Percentiles rank a stretch among this genome's conserved stretches.
Conservation (phyloP, 805 yeast species). For the Barnettozyma pratensis region DNA sequence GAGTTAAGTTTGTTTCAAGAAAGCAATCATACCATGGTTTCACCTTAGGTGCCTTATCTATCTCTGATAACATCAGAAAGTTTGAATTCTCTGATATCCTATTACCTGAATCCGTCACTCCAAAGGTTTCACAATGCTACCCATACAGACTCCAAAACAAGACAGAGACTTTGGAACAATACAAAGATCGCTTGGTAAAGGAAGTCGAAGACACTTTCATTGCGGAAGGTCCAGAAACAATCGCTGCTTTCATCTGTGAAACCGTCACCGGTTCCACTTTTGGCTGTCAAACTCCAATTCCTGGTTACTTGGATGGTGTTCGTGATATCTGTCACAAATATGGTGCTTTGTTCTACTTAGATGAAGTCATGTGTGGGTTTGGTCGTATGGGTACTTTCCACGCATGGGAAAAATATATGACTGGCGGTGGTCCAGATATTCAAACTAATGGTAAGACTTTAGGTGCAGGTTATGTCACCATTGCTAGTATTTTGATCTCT, state of each 20-base stretch:
- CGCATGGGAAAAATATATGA: constrained; percentile 39
- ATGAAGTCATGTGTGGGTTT: constrained; percentile 53
- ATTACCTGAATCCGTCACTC: constrained; percentile 21
- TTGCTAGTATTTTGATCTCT: constrained; percentile 37
- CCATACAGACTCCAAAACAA: constrained; percentile 26
- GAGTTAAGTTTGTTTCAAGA: constrained; percentile 41
- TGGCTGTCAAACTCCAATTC: constrained; percentile 38
- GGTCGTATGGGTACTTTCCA: constrained; percentile 46
- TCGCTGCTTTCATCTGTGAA: constrained; percentile 40
- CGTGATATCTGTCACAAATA: constrained; percentile 44
- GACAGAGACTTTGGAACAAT: constrained; percentile 35
- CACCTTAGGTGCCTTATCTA: constrained; percentile 41
- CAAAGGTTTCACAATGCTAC: constrained; percentile 24
- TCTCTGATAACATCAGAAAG: constrained; percentile 36
- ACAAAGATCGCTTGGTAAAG: constrained; percentile 32
- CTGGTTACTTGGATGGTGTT: constrained; percentile 42
- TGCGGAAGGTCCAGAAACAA: constrained; percentile 37
- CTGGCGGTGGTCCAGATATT: constrained; percentile 41
- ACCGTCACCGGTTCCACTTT: constrained; percentile 44
- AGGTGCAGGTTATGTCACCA: constrained; percentile 44
- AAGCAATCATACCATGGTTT: constrained; percentile 45
- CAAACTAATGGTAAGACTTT: constrained; percentile 44
- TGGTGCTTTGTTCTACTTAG: constrained; percentile 44
- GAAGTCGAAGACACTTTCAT: constrained; percentile 39
- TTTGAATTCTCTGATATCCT: constrained; percentile 28